phyloP scores from a whole-genome alignment of 768 basidiomycete genomes.

The Leccinellum rugosiceps region DNA sequence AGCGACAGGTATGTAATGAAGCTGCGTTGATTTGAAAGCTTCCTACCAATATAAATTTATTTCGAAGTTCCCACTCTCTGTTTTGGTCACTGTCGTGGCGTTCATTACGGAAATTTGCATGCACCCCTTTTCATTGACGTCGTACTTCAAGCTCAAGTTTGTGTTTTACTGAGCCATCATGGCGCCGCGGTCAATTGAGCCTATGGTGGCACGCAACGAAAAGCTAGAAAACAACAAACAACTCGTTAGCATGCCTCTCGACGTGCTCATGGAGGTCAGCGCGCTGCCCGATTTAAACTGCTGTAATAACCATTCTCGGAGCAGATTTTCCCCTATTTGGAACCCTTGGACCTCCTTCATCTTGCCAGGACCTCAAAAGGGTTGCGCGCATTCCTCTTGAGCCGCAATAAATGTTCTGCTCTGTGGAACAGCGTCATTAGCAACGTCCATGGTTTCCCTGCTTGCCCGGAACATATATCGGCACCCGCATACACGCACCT shows the following conservation, averaged over 20 bases:
- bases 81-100: no score
- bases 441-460: constrained; percentile 24
- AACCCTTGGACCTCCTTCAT: constrained; percentile 32
- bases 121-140: no score
- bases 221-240: neutral
- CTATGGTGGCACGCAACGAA: neutral
- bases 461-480: constrained; percentile 26
- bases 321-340: constrained; percentile 26
- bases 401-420: constrained; percentile 8
- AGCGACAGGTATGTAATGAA: no score
- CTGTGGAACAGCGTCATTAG: constrained; percentile 29
- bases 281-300: neutral
- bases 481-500: constrained; percentile 30
- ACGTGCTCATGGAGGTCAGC: constrained; percentile 14
- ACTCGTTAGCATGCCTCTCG: constrained; percentile 10
- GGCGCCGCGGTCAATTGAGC: neutral
- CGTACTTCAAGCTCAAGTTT: no score
- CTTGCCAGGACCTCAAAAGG: constrained; percentile 31
- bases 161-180: no score
- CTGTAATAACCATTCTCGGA: neutral
- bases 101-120: no score
- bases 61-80: no score
- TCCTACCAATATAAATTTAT: no score
- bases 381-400: constrained; percentile 27
- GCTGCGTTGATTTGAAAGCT: no score